Evolutionary conservation across 73 alveolate species (phyloP).

Genomic region (Tetrahymena borealis): DNA sequence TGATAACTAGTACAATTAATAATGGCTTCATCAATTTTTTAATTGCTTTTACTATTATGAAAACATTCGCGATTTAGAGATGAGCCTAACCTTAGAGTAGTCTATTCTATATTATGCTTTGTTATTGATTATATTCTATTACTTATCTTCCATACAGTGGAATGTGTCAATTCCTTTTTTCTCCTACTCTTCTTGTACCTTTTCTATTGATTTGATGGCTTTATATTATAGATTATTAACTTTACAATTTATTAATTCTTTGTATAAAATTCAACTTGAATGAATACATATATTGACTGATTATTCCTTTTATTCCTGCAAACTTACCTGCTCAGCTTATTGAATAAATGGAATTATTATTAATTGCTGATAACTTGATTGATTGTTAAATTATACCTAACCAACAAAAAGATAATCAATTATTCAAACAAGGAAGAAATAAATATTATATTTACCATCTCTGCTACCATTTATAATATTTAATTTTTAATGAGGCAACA

Average conservation of each 20-base stretch:
- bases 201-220: neutral
- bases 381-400: no score
- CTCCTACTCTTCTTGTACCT: neutral
- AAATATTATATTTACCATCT: no score
- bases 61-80: neutral
- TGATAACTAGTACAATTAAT: no score
- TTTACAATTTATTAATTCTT: neutral
- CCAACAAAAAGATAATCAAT: no score
- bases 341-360: no score
- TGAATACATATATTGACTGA: neutral
- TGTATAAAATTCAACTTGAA: neutral
- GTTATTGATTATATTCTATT: neutral
- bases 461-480: no score
- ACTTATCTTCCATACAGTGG: neutral
- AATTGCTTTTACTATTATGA: no score
- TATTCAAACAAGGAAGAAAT: no score
- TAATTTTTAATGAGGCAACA: no score
- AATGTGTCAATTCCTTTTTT: neutral
- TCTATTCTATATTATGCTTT: neutral
- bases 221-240: neutral
- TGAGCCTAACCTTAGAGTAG: neutral
- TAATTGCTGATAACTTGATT: no score
- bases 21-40: no score
- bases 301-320: neutral
- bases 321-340: no score